These are phyloP conservation scores for Fusarium buxicola DNA, from an alignment of 2,329 filamentous ascomycete species.

Conservation along the genomic window DNA sequence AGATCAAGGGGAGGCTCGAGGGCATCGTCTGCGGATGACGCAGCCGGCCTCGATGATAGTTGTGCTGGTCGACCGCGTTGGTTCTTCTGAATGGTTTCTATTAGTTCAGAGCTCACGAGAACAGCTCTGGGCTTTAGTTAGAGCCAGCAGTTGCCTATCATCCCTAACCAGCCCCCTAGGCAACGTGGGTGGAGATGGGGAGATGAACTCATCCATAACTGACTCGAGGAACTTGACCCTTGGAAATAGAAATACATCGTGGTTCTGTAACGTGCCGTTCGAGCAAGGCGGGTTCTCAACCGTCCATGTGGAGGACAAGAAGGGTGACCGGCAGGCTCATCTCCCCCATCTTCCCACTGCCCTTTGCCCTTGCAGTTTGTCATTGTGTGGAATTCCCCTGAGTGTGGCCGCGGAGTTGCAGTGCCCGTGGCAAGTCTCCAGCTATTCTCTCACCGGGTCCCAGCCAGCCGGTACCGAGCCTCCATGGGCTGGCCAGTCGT, in stretches of 20 bases:
- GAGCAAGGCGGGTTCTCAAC: conserved; percentile 6
- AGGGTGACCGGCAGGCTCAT: background rate
- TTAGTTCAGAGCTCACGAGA: background rate
- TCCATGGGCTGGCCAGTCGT: conserved; percentile 30
- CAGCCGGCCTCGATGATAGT: conserved; percentile 19
- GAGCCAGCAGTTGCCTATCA: conserved; percentile 3
- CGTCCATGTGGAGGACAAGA: conserved; percentile 1
- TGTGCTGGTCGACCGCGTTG: conserved; percentile 18
- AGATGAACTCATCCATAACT: conserved; percentile 29
- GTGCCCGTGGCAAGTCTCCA: conserved; percentile 30
- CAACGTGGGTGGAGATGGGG: conserved; percentile 33
- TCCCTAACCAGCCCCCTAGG: conserved; percentile 1
- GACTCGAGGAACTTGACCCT: conserved; percentile 9
- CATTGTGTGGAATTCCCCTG: conserved; percentile 28
- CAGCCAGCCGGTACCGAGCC: conserved; percentile 41
- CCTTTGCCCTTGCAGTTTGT: conserved; percentile 25
- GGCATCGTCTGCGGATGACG: conserved; percentile 24
- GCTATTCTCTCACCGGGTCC: conserved; percentile 41
- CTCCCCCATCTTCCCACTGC: conserved; percentile 12
- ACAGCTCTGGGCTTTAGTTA: background rate
- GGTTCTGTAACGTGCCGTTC: conserved; percentile 3
- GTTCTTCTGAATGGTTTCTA: background rate
- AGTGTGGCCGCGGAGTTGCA: conserved; percentile 33
- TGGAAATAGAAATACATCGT: conserved; percentile 4
- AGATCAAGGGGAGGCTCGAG: conserved; percentile 33